Percentiles rank a stretch among this genome's conserved stretches.
Evolutionary conservation across 768 basidiomycete species (phyloP).

Genomic region (Arthromyces matolae): DNA sequence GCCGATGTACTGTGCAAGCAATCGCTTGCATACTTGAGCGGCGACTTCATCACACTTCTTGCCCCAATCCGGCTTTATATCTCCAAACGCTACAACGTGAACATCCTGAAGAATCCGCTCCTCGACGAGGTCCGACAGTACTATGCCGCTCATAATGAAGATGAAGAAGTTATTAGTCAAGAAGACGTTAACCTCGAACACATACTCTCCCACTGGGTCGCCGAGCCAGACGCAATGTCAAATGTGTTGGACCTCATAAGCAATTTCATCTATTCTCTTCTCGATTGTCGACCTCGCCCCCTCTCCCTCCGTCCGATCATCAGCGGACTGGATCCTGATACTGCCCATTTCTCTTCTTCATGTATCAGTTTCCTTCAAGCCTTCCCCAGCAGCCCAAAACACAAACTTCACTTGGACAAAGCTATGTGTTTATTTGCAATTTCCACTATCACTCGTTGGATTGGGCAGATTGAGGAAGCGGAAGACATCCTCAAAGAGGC

Average conservation of each 20-base stretch:
- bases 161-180: neutral
- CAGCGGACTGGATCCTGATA: neutral
- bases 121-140: slow-evolving; percentile 10
- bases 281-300: slow-evolving; percentile 3
- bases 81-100: neutral
- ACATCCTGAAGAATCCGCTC: neutral
- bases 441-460: neutral
- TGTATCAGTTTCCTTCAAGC: neutral
- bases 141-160: slow-evolving; percentile 2
- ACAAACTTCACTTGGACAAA: neutral
- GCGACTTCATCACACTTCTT: slow-evolving; percentile 10
- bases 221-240: neutral
- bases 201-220: slow-evolving; percentile 4
- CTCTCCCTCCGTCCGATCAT: neutral
- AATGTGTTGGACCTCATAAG: neutral
- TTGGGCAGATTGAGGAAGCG: slow-evolving; percentile 3
- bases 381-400: neutral
- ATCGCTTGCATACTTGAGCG: slow-evolving; percentile 6
- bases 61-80: slow-evolving; percentile 16
- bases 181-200: slow-evolving; percentile 12
- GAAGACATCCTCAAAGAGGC: neutral
- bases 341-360: neutral
- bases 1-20: slow-evolving; percentile 7
- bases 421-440: neutral
- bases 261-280: slow-evolving; percentile 1